Base-by-base conservation (phyloP, 345 rosid genomes). In the Cardamine occulta region DNA sequence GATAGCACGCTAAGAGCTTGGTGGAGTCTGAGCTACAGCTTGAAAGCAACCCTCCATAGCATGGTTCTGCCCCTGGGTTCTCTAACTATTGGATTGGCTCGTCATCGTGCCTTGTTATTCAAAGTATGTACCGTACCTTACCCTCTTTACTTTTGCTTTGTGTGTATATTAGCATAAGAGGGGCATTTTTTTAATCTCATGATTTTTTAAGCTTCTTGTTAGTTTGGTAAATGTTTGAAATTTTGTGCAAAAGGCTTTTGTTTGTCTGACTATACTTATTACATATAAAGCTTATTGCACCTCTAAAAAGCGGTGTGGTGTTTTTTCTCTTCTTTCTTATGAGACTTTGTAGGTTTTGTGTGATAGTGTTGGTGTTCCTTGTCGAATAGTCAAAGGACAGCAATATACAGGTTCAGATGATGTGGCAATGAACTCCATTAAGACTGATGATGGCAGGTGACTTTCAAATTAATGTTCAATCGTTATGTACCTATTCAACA, bases 21-120 rank as follows among this genome's bases (percentile, higher is more conserved):
- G 91, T 80, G 72, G 75, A 85, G 89, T 80, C 92, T 88, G 71
- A 91, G 88, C 77, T 86, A 80, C 83, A 86, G 89, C 75, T 80
- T 91, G 80, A 93, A 82, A 82, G 83, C 89, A 58, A 91, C 93
- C 62, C 88, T 87, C 65, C 86, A 84, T 56, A 89, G 96, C 84
- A 85, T 88, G 96, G 91, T 93, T 70, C 84, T 93, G 71, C 98
- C 98, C 1, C 84, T 93, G 69, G 98, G 97, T 80, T 89, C 97
- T 70, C 76, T 93, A 69, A 93, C 89, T 57, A 86, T 93, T 53
- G 97, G 98, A 74, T 76, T 93, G 90, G 91, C 98, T 73, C 97
- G 97, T 78, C 98, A 93, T 77, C 96, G 98, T 48, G 98, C 98
- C 35, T 81, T 93, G 84, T 73, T 93, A 79, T 93, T 90, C 85